Evolutionary conservation across 2,329 filamentous ascomycete species (phyloP).

Genomic region (Hypoxylon sp.): DNA sequence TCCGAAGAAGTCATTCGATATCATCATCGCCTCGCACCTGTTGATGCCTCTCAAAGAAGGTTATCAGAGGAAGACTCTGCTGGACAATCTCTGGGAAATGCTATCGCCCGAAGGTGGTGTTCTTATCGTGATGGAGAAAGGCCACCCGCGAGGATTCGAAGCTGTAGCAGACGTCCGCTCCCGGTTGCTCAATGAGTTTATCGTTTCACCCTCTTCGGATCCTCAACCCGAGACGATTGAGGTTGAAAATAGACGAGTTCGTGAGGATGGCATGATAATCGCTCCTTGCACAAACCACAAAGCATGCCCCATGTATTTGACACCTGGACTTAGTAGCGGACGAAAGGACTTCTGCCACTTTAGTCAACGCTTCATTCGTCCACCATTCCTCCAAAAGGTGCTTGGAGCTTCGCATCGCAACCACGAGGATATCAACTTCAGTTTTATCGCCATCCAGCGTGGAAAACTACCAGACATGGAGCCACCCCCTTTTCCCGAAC

Average conservation of each 20-base stretch:
- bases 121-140: constrained; percentile 90
- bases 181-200: constrained; percentile 80
- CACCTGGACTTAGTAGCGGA: constrained; percentile 77
- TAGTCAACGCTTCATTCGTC: constrained; percentile 87
- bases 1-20: constrained; percentile 84
- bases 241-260: constrained; percentile 59
- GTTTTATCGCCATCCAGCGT: constrained; percentile 87
- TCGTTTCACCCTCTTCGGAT: constrained; percentile 54
- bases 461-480: constrained; percentile 68
- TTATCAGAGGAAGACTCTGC: constrained; percentile 80
- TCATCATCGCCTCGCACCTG: constrained; percentile 90
- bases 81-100: constrained; percentile 92
- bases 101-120: constrained; percentile 88
- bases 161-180: constrained; percentile 88
- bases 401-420: constrained; percentile 79
- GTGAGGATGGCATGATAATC: constrained; percentile 75
- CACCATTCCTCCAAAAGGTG: constrained; percentile 83
- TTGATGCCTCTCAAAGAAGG: constrained; percentile 83
- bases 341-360: constrained; percentile 95
- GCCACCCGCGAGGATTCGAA: constrained; percentile 91
- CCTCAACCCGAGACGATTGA: constrained; percentile 60
- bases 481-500: constrained; percentile 32
- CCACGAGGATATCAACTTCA: constrained; percentile 92
- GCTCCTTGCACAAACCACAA: constrained; percentile 91
- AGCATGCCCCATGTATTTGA: constrained; percentile 88